Evolutionary conservation across 73 alveolate genomes (phyloP).

Genomic region (Diophrys appendiculata): DNA sequence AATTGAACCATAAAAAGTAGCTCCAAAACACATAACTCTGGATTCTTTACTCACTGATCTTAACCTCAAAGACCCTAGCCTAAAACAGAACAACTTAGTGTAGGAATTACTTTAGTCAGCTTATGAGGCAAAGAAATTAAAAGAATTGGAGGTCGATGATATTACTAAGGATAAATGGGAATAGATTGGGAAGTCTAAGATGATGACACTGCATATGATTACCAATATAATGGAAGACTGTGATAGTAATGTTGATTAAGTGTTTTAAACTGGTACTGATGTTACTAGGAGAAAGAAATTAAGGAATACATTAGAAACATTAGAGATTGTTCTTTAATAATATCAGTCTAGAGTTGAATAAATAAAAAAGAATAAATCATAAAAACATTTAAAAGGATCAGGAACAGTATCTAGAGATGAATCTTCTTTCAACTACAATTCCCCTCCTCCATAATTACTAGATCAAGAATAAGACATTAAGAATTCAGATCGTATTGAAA

Average conservation of each 20-base stretch:
- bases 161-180: not conserved
- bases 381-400: too few species aligned
- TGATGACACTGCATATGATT: not conserved
- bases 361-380: too few species aligned
- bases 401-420: too few species aligned
- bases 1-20: not conserved
- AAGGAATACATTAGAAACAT: too few species aligned
- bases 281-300: too few species aligned
- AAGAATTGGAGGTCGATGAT: not conserved
- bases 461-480: too few species aligned
- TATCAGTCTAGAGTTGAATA: too few species aligned
- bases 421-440: too few species aligned
- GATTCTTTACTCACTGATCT: not conserved
- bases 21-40: not conserved
- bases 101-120: not conserved
- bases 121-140: not conserved
- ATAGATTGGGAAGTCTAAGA: not conserved
- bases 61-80: not conserved
- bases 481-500: not conserved
- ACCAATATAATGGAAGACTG: not conserved
- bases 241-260: not conserved
- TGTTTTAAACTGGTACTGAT: not conserved
- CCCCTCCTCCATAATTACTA: too few species aligned
- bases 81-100: not conserved
- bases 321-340: too few species aligned